Evolutionary conservation across 306 rosid species (phyloP).

Genomic region (Prosopis cineraria): DNA sequence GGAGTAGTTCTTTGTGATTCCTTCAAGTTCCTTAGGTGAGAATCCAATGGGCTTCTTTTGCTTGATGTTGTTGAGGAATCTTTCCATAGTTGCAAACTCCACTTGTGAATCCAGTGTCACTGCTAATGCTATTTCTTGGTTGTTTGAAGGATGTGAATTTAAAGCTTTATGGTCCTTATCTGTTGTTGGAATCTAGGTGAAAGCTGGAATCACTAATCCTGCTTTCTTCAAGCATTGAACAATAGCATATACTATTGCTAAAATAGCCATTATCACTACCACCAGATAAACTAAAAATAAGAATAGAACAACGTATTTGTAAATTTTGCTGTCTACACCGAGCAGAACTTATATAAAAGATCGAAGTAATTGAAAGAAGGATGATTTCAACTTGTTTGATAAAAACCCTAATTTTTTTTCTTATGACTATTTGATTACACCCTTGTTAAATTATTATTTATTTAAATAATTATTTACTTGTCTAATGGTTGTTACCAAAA

Average conservation of each 20-base stretch:
- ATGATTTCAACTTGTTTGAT: no score
- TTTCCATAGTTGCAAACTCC: slow-evolving; percentile 54
- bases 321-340: background rate
- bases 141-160: slow-evolving; percentile 24
- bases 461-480: no score
- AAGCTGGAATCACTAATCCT: slow-evolving; percentile 51
- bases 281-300: slow-evolving; percentile 43
- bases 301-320: background rate
- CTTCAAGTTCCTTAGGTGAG: slow-evolving; percentile 39
- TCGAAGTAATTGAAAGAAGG: no score
- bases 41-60: slow-evolving; percentile 50
- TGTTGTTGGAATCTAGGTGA: slow-evolving; percentile 33
- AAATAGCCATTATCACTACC: slow-evolving; percentile 32
- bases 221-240: slow-evolving; percentile 56
- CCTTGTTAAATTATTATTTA: no score
- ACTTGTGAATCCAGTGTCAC: slow-evolving; percentile 36
- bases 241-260: slow-evolving; percentile 54
- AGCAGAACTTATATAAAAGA: no score
- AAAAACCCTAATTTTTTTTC: no score
- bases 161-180: slow-evolving; percentile 30
- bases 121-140: slow-evolving; percentile 17
- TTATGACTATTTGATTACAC: no score
- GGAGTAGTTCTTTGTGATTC: slow-evolving; percentile 36
- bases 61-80: slow-evolving; percentile 47
- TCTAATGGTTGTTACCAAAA: no score